phyloP scores from a whole-genome alignment of 176 grass and related monocot genomes.

The Alopecurus myosuroides region DNA sequence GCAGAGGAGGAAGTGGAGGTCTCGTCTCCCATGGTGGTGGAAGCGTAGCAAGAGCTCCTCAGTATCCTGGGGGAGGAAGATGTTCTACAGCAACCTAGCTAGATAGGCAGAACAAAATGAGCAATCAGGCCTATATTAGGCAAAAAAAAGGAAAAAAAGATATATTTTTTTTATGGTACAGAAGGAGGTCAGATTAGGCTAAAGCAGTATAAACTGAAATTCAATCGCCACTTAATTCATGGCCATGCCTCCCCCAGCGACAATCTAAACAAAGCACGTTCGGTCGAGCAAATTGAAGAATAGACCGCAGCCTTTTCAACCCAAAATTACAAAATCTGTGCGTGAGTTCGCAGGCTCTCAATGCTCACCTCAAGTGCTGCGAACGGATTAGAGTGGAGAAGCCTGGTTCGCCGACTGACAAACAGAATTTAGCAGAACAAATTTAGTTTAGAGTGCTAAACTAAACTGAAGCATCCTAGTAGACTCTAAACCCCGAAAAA shows the following conservation, averaged over 20 bases:
- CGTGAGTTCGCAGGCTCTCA: not conserved
- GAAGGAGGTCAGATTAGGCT: no score
- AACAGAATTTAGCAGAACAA: not conserved
- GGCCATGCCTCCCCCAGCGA: not conserved
- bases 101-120: slow-evolving; percentile 33
- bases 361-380: not conserved
- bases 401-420: not conserved
- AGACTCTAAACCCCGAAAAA: not conserved
- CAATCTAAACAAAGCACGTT: not conserved
- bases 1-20: slow-evolving; percentile 39
- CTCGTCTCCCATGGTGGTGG: slow-evolving; percentile 62
- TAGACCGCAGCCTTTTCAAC: not conserved
- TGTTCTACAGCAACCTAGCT: slow-evolving; percentile 62
- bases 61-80: slow-evolving; percentile 20
- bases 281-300: not conserved
- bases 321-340: not conserved
- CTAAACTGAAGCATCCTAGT: not conserved
- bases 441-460: not conserved
- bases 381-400: not conserved
- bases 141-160: no score
- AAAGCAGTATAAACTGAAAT: not conserved
- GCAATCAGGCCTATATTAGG: not conserved
- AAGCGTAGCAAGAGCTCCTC: slow-evolving; percentile 11
- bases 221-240: not conserved
- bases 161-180: no score